Evolutionary conservation across 2,329 filamentous ascomycete genomes (phyloP).

Genomic region (Talaromyces atroroseus): DNA sequence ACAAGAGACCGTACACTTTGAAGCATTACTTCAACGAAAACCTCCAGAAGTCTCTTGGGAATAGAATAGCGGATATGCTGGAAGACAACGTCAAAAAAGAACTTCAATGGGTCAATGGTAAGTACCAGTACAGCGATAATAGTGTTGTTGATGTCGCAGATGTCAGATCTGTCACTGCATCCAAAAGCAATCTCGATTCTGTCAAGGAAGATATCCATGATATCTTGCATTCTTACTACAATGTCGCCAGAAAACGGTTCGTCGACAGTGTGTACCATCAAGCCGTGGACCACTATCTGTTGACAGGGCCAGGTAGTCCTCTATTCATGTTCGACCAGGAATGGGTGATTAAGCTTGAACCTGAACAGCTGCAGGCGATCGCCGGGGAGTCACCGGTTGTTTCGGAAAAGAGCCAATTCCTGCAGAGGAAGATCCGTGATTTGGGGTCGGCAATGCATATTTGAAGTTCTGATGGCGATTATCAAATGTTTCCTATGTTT

Average conservation of each 20-base stretch:
- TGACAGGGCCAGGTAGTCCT: slow-evolving; percentile 48
- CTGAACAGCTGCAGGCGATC: slow-evolving; percentile 6
- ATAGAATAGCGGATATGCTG: slow-evolving; percentile 4
- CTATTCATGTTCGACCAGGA: slow-evolving; percentile 44
- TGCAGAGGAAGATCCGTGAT: slow-evolving; percentile 7
- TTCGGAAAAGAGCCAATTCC: background rate
- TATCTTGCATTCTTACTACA: slow-evolving; percentile 57
- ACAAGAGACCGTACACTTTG: slow-evolving; percentile 43
- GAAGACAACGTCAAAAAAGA: slow-evolving; percentile 5
- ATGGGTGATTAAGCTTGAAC: slow-evolving; percentile 44
- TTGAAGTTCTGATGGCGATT: background rate
- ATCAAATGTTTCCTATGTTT: background rate
- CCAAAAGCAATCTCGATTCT: slow-evolving; percentile 8
- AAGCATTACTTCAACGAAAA: slow-evolving; percentile 46
- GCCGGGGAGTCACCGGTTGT: slow-evolving; percentile 1
- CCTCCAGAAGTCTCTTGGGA: slow-evolving; percentile 1
- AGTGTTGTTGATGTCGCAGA: slow-evolving; percentile 5
- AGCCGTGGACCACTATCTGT: slow-evolving; percentile 50
- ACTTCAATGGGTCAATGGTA: background rate
- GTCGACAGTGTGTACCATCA: slow-evolving; percentile 59
- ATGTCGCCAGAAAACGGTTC: slow-evolving; percentile 56
- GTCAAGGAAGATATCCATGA: slow-evolving; percentile 47
- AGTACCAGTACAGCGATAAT: background rate
- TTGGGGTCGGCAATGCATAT: slow-evolving; percentile 9
- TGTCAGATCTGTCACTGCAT: slow-evolving; percentile 1